Conservation (phyloP, 2,329 filamentous ascomycete species). For the Cladophialophora immunda region DNA sequence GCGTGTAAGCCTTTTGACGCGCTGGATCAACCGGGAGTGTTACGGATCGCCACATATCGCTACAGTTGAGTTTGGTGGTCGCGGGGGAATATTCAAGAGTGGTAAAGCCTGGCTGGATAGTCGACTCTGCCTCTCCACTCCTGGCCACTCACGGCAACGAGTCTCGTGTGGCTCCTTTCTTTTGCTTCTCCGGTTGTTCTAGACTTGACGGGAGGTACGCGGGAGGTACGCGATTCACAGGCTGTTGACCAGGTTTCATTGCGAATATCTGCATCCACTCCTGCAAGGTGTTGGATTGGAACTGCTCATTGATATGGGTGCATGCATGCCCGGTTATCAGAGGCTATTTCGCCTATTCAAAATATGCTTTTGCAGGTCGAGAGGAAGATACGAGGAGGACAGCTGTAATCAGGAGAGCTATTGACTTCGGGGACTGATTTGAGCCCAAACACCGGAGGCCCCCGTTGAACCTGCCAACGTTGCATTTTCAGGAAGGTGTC, state of each 20-base stretch:
- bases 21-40: neutral
- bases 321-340: neutral
- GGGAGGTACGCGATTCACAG: neutral
- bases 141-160: neutral
- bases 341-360: neutral
- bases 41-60: neutral
- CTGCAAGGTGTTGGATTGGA: neutral
- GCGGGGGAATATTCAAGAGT: slow-evolving; percentile 5
- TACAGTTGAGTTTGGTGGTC: neutral
- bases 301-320: neutral
- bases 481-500: slow-evolving; percentile 7
- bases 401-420: neutral
- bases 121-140: neutral
- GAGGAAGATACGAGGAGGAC: neutral
- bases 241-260: neutral
- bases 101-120: neutral
- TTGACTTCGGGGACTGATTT: neutral
- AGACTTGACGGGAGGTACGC: neutral
- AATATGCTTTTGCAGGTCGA: neutral
- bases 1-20: neutral
- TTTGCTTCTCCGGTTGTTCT: neutral
- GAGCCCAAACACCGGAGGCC: neutral
- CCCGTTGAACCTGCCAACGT: neutral
- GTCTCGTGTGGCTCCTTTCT: neutral
- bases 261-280: neutral